Conservation (phyloP, 2,329 filamentous ascomycete species). For the Fusarium globosum region DNA sequence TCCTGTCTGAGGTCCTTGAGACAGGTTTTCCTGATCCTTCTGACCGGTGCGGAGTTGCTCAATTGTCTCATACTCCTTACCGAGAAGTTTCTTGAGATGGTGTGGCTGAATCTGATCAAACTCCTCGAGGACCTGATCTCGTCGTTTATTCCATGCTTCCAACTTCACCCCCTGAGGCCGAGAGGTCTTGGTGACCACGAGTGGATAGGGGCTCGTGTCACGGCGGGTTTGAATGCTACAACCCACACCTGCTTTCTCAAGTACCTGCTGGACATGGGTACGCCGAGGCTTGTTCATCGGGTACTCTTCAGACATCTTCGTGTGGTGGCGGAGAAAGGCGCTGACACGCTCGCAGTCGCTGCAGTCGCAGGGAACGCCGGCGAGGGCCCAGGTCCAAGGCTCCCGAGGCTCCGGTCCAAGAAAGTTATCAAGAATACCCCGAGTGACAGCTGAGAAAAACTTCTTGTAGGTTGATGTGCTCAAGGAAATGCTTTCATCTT, state of each 20-base stretch:
- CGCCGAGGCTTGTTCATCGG: constrained; percentile 27
- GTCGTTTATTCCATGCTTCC: neutral
- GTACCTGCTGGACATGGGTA: constrained; percentile 34
- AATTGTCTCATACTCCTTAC: neutral
- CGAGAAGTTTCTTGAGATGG: constrained; percentile 10
- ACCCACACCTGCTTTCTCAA: constrained; percentile 22
- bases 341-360: constrained; percentile 42
- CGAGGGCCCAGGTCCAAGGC: neutral
- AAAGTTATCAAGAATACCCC: constrained; percentile 37
- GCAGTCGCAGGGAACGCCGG: constrained; percentile 38
- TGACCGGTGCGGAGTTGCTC: neutral
- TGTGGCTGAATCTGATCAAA: neutral
- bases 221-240: constrained; percentile 39
- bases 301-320: constrained; percentile 14
- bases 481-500: constrained; percentile 8
- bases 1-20: neutral
- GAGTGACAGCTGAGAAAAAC: constrained; percentile 40
- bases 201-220: constrained; percentile 3
- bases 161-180: neutral
- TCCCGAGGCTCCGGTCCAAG: constrained; percentile 34
- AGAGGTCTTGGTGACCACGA: constrained; percentile 44
- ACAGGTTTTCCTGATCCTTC: neutral
- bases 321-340: constrained; percentile 39
- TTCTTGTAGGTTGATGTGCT: constrained; percentile 32
- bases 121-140: neutral